Base-by-base conservation (phyloP, 768 basidiomycete species). In the Podaxis sp. region DNA sequence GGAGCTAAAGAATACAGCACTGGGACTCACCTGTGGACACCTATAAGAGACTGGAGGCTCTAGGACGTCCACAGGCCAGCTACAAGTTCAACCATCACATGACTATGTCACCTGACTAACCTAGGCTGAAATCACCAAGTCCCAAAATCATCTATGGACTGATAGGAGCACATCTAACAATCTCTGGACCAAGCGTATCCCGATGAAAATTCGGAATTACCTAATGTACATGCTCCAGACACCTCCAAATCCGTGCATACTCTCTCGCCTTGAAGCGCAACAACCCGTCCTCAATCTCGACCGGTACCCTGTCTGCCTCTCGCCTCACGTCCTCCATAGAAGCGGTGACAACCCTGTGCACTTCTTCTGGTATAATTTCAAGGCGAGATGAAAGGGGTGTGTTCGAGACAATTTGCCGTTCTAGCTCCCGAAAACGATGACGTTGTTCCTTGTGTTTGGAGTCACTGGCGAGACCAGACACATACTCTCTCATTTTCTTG, bases 141-240 rank as follows among this genome's bases (percentile, higher is more conserved):
- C n/a, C n/a, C n/a, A n/a, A n/a, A n/a, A n/a, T n/a, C n/a, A n/a
- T n/a, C n/a, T n/a, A n/a, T n/a, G n/a, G n/a, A n/a, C n/a, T n/a
- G n/a, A n/a, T n/a, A n/a, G n/a, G n/a, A n/a, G n/a, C n/a, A n/a
- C n/a, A n/a, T n/a, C n/a, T n/a, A n/a, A n/a, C n/a, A n/a, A 21
- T 48, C 23, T 23, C 47, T 21, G n/a, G 44, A 73, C 57, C 14
- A 54, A n/a, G 21, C 9, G 28, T 6, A 21, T 37, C 52, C 7
- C 10, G 37, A 37, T 18, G 35, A 21, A 25, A 18, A 25, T 4
- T n/a, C 35, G 52, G 40, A 25, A 37, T 38, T 5, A 40, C 37
- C 37, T n/a, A 10, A 18, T 23, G 16, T 21, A 37, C 32, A 21
- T 23, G 2, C 1, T 50, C 35, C 35, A 50, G 7, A 11, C 11